Evolutionary conservation across 257 asterid genomes (phyloP).

Genomic region (Solanum acaule): DNA sequence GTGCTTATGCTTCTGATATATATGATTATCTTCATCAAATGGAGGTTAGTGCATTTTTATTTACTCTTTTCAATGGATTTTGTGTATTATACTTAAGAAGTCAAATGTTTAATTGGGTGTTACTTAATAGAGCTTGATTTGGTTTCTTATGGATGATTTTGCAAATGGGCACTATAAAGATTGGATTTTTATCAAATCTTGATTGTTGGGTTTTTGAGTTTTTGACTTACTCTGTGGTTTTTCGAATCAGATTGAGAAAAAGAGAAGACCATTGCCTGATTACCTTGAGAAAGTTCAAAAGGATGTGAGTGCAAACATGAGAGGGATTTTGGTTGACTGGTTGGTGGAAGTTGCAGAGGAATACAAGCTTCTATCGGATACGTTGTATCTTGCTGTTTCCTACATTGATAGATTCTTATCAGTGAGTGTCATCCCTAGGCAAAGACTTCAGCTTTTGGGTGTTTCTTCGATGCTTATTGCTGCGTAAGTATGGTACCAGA

Average conservation of each 20-base stretch:
- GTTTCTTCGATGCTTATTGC: conserved; percentile 96
- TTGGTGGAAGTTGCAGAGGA: conserved; percentile 88
- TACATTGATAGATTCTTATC: conserved; percentile 74
- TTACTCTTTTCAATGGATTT: background rate
- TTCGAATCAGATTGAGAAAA: conserved; percentile 39
- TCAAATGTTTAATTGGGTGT: too few species aligned
- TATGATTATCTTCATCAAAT: conserved; percentile 8
- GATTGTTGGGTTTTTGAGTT: background rate
- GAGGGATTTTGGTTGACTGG: conserved; percentile 87
- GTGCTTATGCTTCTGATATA: conserved; percentile 11
- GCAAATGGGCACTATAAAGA: background rate
- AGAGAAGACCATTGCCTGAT: conserved; percentile 52
- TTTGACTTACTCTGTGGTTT: background rate
- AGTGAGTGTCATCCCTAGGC: conserved; percentile 26
- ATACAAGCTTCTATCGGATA: conserved; percentile 72
- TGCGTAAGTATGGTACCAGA: conserved; percentile 67
- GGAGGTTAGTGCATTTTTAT: conserved; percentile 4
- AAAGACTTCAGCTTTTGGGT: conserved; percentile 85
- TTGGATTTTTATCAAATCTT: background rate
- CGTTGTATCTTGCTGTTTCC: conserved; percentile 51
- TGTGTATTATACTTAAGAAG: too few species aligned
- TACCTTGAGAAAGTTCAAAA: conserved; percentile 50
- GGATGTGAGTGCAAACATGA: conserved; percentile 73
- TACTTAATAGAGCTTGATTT: background rate
- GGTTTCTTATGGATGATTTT: background rate